phyloP scores from a whole-genome alignment of 1,284 basidiomycete species.

The Leccinum subspadiceum region DNA sequence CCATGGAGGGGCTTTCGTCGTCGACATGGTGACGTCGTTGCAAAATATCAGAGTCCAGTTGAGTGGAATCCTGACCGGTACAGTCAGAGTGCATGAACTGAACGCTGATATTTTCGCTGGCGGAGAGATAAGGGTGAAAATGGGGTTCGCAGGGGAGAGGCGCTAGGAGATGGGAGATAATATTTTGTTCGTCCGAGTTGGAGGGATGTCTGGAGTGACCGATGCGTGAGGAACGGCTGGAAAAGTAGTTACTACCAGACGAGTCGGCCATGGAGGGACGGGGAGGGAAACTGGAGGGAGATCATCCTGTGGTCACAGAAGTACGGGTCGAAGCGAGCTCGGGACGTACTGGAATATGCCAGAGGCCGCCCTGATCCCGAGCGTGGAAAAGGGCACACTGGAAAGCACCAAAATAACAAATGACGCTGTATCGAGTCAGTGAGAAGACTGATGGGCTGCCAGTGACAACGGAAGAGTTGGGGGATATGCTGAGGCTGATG shows the following conservation, averaged over 20 bases:
- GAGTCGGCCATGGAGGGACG: conserved; percentile 24
- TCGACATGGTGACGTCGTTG: conserved; percentile 14
- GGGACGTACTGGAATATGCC: conserved; percentile 24
- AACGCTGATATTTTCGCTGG: conserved; percentile 29
- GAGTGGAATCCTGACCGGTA: conserved; percentile 20
- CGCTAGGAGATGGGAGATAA: conserved; percentile 20
- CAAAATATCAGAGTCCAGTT: conserved; percentile 32
- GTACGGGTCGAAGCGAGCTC: conserved; percentile 8
- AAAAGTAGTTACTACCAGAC: conserved; percentile 14
- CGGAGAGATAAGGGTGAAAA: conserved; percentile 20
- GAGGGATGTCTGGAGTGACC: conserved; percentile 9
- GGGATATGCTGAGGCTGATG: conserved; percentile 5
- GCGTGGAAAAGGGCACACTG: conserved; percentile 31
- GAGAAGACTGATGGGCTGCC: neutral
- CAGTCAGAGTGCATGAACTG: conserved; percentile 32
- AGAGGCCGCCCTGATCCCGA: conserved; percentile 19
- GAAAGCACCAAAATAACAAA: conserved; percentile 8
- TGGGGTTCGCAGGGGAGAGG: conserved; percentile 17
- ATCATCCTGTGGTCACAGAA: conserved; percentile 25
- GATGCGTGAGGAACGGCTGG: conserved; percentile 12
- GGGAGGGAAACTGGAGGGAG: conserved; percentile 9
- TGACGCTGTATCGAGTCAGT: conserved; percentile 1
- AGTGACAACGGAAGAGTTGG: conserved; percentile 6
- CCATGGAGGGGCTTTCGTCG: conserved; percentile 3
- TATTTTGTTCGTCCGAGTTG: conserved; percentile 11